Base-by-base conservation (phyloP, 805 yeast species). In the Suhomyces vadensis region DNA sequence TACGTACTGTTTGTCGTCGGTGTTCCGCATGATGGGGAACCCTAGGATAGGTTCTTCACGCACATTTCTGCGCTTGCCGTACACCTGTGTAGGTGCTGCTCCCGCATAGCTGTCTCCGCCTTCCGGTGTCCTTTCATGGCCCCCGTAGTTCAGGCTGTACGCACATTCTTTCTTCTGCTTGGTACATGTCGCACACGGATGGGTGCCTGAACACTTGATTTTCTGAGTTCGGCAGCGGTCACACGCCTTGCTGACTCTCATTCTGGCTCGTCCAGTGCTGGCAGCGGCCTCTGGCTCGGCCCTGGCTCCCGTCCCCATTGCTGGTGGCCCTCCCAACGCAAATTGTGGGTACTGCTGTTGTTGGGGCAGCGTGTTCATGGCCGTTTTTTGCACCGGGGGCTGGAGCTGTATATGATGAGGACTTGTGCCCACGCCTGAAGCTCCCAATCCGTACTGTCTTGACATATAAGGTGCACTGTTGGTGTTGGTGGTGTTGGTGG, bases 121-220 rank as follows among this genome's bases (percentile, higher is more conserved):
- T 5, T 38, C 41, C 5, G 26, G 20, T 10, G 24, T 9, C 25
- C 27, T 21, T 10, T 13, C 23, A 9, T 11, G 31, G 9, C 4
- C 6, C 39, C 31, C 35, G 16, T 37, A 44, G n/a, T 40, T 47
- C 26, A 49, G 43, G 23, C 45, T 29, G 42, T 55, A 69, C n/a
- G 52, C 46, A 49, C 78, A 73, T n/a, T 57, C 63, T 31, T 55
- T 56, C 38, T 56, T 62, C 42, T 64, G 70, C 52, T 65, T 64
- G 6, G 56, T 46, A 56, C 85, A 81, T 5, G 73, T 68, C 4
- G 49, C 46, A 48, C 85, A 81, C 7, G 85, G 85, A 35, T 50
- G 51, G 11, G 67, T 63, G 4, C 83, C 83, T 40, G 79, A 70
- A 56, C 85, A 81, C 52, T 81, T 80, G 46, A 77, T 76, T 57